Evolutionary conservation across 2,329 filamentous ascomycete genomes (phyloP).

Genomic region (Proliferodiscus dingleyae): DNA sequence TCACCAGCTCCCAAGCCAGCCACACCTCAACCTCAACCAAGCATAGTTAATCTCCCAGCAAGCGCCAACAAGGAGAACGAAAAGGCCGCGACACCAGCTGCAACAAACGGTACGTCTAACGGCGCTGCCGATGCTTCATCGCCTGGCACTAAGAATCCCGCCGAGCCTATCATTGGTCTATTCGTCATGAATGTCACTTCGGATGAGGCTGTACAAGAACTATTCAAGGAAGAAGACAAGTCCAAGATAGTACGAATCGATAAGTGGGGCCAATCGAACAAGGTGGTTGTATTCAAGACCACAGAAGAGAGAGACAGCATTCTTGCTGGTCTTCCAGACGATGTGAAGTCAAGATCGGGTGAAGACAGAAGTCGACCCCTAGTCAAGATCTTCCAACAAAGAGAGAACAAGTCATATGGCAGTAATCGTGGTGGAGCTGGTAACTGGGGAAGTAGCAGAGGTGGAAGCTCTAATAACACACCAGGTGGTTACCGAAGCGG

Average conservation of each 20-base stretch:
- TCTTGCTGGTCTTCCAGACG: conserved; percentile 67
- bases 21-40: conserved; percentile 39
- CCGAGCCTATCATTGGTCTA: conserved; percentile 71
- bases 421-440: conserved; percentile 60
- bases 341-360: conserved; percentile 65
- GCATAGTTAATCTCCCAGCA: conserved; percentile 30
- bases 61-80: conserved; percentile 53
- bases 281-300: conserved; percentile 80
- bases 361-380: conserved; percentile 75
- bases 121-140: conserved; percentile 50
- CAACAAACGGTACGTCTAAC: conserved; percentile 50
- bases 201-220: conserved; percentile 74
- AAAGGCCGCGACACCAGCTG: conserved; percentile 39
- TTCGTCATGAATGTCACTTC: conserved; percentile 85
- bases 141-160: conserved; percentile 54
- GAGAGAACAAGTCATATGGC: conserved; percentile 48
- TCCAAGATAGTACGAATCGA: conserved; percentile 74
- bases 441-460: conserved; percentile 63
- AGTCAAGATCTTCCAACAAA: conserved; percentile 77
- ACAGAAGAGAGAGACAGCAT: conserved; percentile 76
- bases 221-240: conserved; percentile 80
- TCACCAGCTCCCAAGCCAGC: conserved; percentile 41
- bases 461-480: conserved; percentile 47
- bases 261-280: conserved; percentile 74
- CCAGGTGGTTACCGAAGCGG: conserved; percentile 81